phyloP scores from a whole-genome alignment of 2,329 filamentous ascomycete genomes.

The Sclerotinia trifoliorum region DNA sequence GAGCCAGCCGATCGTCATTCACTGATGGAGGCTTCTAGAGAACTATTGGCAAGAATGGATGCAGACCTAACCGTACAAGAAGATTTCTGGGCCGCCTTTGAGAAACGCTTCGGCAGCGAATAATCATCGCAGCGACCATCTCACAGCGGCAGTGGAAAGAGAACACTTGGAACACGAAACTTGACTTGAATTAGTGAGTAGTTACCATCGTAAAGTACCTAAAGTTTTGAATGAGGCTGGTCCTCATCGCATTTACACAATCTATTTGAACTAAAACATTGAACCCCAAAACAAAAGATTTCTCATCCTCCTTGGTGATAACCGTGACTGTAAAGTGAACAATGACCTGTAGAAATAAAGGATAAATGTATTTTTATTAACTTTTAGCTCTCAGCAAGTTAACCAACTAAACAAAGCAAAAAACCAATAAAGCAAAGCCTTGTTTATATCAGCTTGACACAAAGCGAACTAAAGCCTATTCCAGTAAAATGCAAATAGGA shows the following conservation, averaged over 20 bases:
- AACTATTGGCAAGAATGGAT: background rate
- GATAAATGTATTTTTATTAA: background rate
- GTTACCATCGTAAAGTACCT: background rate
- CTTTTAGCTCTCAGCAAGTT: background rate
- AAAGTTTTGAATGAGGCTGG: background rate
- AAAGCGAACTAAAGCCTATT: background rate
- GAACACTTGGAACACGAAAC: background rate
- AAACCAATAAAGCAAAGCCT: no score
- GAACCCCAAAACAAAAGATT: background rate
- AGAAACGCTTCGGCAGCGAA: background rate
- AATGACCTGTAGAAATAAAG: background rate
- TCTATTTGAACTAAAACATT: background rate
- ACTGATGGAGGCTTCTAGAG: background rate
- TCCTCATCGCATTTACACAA: background rate
- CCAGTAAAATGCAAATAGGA: no score
- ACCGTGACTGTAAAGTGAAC: background rate
- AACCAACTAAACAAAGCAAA: background rate
- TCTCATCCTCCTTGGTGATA: background rate
- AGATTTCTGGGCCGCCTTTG: background rate
- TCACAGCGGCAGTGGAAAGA: no score
- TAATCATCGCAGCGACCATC: background rate
- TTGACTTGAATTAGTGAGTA: background rate
- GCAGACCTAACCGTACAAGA: background rate
- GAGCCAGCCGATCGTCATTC: fast-evolving
- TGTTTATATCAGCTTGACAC: background rate